These are phyloP conservation scores for Kuraishia molischiana DNA, from an alignment of 805 yeast genomes.

Conservation along the genomic window DNA sequence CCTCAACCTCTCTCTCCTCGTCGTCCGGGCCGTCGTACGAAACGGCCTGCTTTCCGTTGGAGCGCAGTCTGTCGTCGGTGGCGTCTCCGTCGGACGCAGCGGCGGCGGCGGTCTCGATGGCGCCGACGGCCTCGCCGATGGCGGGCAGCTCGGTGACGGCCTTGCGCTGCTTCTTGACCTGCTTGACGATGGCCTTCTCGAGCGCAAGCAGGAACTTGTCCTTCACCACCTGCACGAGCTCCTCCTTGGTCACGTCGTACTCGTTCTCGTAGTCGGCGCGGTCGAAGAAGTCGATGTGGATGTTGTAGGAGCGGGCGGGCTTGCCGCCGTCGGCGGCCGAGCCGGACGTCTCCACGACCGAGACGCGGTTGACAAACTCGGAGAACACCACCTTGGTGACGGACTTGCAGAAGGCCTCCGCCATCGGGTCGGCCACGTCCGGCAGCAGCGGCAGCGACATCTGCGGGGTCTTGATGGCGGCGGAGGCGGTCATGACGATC, in stretches of 20 bases:
- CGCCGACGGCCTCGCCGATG: slow-evolving; percentile 65
- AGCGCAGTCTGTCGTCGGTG: slow-evolving; percentile 49
- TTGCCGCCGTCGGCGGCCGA: slow-evolving; percentile 31
- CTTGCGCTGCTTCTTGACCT: slow-evolving; percentile 72
- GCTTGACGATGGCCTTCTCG: slow-evolving; percentile 68
- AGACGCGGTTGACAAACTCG: slow-evolving; percentile 78
- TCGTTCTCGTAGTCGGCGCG: slow-evolving; percentile 71
- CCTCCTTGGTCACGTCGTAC: slow-evolving; percentile 77
- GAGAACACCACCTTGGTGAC: slow-evolving; percentile 78
- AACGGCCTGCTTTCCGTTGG: slow-evolving; percentile 73
- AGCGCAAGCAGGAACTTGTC: slow-evolving; percentile 56
- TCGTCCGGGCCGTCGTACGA: slow-evolving; percentile 95
- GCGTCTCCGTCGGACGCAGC: slow-evolving; percentile 42
- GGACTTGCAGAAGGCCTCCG: slow-evolving; percentile 88
- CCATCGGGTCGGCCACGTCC: slow-evolving; percentile 77
- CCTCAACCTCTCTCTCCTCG: slow-evolving; percentile 81
- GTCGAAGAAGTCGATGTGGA: slow-evolving; percentile 69
- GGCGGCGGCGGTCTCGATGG: slow-evolving; percentile 21
- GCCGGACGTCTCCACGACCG: slow-evolving; percentile 85
- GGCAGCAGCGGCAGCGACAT: slow-evolving; percentile 83
- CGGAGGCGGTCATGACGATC: slow-evolving; percentile 98
- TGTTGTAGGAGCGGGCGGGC: slow-evolving; percentile 59
- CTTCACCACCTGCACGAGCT: slow-evolving; percentile 62
- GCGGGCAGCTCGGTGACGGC: slow-evolving; percentile 40
- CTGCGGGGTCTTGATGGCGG: slow-evolving; percentile 95